Base-by-base conservation (phyloP, 768 basidiomycete genomes). In the Podaxis sp. region DNA sequence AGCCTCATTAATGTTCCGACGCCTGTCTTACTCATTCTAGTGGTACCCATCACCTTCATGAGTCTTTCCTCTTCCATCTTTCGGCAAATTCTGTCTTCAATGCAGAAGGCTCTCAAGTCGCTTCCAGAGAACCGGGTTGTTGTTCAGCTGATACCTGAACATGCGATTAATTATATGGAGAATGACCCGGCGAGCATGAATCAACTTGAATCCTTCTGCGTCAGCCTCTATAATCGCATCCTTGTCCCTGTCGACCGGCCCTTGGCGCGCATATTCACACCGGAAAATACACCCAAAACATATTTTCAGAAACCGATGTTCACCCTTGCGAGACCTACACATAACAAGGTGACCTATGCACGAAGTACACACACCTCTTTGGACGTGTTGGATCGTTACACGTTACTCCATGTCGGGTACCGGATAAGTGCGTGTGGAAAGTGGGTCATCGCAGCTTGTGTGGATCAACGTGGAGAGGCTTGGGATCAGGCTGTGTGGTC, bases 381-480 rank as follows among this genome's bases (percentile, higher is more conserved):
- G 44, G 79, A 78, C 54, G 81, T 81, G 16, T 60, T 79, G 61
- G 78, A 82, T 67, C 70, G 76, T 1, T 61, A 71, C 36, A 86
- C 82, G 1, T 72, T 93, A 56, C 73, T 95, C 47, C 93, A 95
- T 68, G 79, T 93, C 40, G 93, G 84, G 2, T 95, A 95, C 70
- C 78, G 74, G 42, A 62, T 88, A 1, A 87, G 88, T 10, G 65
- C 70, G 4, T 89, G 88, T 61, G 82, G 87, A 9, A 88, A 87
- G 69, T 94, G 92, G 93, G 76, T 93, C 5, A 68, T 91, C 16
- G 84, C 84, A n/a, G 78, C 84, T 32, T 89, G 87, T 66, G 74
- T 90, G 5, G 93, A 95, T 67, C 85, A 93, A 69, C 78, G 88
- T 1, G 93, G 91, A 1, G 90, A 94, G 69, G 84, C 80, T 14